Conservation (phyloP, 306 rosid species). For the Lathyrus tuberosus region DNA sequence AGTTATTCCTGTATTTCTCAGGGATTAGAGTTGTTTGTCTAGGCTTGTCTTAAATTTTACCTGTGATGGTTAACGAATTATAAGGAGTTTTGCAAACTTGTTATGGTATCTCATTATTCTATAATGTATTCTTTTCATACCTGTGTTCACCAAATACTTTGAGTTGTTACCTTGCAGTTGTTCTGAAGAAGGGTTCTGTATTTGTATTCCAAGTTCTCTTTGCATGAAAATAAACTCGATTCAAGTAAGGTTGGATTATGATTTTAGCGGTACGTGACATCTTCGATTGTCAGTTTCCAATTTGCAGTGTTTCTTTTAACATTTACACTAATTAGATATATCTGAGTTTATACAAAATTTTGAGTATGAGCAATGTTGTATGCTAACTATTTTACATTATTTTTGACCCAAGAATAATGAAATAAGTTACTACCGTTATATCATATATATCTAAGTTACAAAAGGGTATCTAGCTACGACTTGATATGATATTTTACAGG, state of each 20-base stretch:
- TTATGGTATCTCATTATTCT: slow-evolving; percentile 3
- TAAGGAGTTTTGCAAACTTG: slow-evolving; percentile 4
- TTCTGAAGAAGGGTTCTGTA: slow-evolving; percentile 70
- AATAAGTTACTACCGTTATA: neutral
- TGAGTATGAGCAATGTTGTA: too few relatives aligned
- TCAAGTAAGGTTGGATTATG: slow-evolving; percentile 59
- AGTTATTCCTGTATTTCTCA: slow-evolving; percentile 20
- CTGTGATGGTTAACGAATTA: neutral
- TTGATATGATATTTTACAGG: neutral
- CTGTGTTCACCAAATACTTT: slow-evolving; percentile 31
- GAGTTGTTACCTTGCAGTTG: slow-evolving; percentile 58
- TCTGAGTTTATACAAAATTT: too few relatives aligned
- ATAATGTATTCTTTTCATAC: neutral
- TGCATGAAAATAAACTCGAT: slow-evolving; percentile 74
- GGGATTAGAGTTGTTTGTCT: slow-evolving; percentile 9
- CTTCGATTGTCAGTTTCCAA: slow-evolving; percentile 2
- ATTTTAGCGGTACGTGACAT: slow-evolving; percentile 38
- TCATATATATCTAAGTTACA: neutral
- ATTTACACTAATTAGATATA: too few relatives aligned
- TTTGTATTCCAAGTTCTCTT: slow-evolving; percentile 71
- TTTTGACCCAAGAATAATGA: neutral
- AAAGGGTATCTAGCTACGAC: neutral
- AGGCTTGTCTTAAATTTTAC: neutral
- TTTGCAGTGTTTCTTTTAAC: neutral
- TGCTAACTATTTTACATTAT: too few relatives aligned